Conservation (phyloP, 1,139 yeast species). For the Protomyces inundatus region DNA sequence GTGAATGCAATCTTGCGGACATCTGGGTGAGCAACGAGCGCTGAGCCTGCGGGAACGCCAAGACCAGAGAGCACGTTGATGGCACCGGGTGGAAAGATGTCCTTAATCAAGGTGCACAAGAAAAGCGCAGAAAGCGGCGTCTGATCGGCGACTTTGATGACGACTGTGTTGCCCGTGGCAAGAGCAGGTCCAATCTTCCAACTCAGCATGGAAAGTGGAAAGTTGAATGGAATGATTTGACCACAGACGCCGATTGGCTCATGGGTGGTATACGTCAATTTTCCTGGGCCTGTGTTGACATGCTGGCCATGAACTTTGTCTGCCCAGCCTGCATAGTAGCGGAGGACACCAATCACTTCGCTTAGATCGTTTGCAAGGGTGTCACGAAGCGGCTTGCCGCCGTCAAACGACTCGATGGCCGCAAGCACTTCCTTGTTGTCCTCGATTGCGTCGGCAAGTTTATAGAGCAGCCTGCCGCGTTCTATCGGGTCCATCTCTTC, state of each 20-base stretch:
- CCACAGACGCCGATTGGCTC: conserved; percentile 82
- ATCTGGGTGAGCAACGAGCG: conserved; percentile 60
- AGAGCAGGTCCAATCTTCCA: conserved; percentile 85
- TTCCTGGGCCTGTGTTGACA: conserved; percentile 57
- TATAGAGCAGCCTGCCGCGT: conserved; percentile 47
- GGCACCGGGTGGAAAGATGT: conserved; percentile 80
- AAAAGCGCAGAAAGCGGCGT: conserved; percentile 87
- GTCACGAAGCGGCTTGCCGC: conserved; percentile 56
- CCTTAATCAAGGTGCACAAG: conserved; percentile 64
- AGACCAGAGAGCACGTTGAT: conserved; percentile 63
- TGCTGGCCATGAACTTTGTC: conserved; percentile 70
- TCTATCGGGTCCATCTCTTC: conserved; percentile 42
- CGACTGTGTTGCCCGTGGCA: conserved; percentile 89
- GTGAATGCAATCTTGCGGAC: conserved; percentile 80
- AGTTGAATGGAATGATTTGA: conserved; percentile 88
- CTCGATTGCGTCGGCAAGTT: conserved; percentile 50
- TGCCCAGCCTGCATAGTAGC: conserved; percentile 76
- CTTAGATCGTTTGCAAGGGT: conserved; percentile 62
- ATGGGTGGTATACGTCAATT: conserved; percentile 70
- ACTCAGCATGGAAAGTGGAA: conserved; percentile 91
- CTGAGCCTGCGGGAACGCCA: conserved; percentile 54
- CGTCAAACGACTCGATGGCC: conserved; percentile 57
- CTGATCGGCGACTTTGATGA: conserved; percentile 82
- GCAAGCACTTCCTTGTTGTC: conserved; percentile 50
- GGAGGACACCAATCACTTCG: conserved; percentile 55